phyloP scores from a whole-genome alignment of 192 early-diverging fungal species.

The Backusella tuberculispora region DNA sequence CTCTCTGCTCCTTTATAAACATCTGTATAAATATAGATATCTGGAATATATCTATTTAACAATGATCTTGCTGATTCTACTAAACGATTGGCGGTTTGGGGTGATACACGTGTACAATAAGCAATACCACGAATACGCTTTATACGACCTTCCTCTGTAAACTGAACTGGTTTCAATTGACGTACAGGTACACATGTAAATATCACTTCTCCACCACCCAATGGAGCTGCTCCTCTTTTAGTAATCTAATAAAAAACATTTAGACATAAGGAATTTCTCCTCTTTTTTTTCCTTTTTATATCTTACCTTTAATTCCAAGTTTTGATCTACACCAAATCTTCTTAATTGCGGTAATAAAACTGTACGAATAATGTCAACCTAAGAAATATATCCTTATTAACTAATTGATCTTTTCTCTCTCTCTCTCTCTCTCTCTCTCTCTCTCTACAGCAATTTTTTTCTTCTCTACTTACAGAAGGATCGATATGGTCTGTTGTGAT shows the following conservation, averaged over 20 bases:
- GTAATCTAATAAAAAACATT: slow-evolving; percentile 58
- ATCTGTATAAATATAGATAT: slow-evolving; percentile 98
- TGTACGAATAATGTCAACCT: slow-evolving; percentile 91
- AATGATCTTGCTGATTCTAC: slow-evolving; percentile 84
- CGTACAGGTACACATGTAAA: slow-evolving; percentile 88
- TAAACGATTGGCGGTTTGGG: slow-evolving; percentile 93
- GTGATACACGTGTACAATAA: slow-evolving; percentile 86
- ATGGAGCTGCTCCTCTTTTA: slow-evolving; percentile 87
- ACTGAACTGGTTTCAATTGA: slow-evolving; percentile 76
- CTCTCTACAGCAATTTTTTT: background rate
- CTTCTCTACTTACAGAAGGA: slow-evolving; percentile 65
- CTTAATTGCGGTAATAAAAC: slow-evolving; percentile 83
- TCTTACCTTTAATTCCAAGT: slow-evolving; percentile 78
- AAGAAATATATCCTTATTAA: background rate
- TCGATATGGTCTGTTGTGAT: slow-evolving; percentile 95
- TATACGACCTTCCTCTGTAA: slow-evolving; percentile 84
- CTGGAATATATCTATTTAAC: slow-evolving; percentile 93
- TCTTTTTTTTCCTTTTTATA: background rate
- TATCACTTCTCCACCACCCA: slow-evolving; percentile 89
- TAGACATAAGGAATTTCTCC: background rate
- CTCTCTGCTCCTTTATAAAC: slow-evolving; percentile 96
- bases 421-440: background rate
- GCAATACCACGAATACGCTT: slow-evolving; percentile 96
- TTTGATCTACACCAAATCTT: slow-evolving; percentile 86
- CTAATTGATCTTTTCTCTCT: background rate